These are phyloP conservation scores for Sisymbrium altissimum DNA, from an alignment of 345 rosid species.

Conservation along the genomic window DNA sequence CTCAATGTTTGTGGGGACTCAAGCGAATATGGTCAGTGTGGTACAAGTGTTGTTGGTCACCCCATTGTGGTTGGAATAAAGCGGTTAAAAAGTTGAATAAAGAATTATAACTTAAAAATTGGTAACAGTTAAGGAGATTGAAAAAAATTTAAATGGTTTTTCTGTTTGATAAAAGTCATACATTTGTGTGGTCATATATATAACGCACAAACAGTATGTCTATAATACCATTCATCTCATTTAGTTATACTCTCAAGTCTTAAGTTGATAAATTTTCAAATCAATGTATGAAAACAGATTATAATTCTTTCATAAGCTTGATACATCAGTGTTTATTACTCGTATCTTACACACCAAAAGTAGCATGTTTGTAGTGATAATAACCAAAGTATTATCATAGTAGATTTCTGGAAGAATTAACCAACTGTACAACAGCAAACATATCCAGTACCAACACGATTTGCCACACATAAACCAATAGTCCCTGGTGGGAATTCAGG, in stretches of 20 bases:
- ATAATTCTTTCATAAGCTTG: neutral
- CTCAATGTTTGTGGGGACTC: slow-evolving; percentile 4
- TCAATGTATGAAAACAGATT: neutral
- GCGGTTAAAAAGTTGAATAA: neutral
- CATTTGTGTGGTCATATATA: too few species aligned
- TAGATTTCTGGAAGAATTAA: neutral
- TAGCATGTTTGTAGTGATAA: neutral
- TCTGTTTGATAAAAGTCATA: too few species aligned
- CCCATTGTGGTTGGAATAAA: neutral
- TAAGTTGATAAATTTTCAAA: neutral
- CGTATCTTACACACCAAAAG: neutral
- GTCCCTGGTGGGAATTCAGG: neutral
- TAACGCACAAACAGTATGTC: too few species aligned
- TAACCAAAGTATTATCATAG: neutral
- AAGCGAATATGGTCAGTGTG: neutral
- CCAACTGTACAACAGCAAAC: neutral
- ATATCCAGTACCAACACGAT: neutral
- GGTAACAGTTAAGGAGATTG: too few species aligned
- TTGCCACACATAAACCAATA: neutral
- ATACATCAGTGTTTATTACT: neutral
- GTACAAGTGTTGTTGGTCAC: neutral
- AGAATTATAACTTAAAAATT: neutral
- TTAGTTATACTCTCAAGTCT: neutral
- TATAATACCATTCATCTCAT: too few species aligned
- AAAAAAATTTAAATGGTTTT: too few species aligned